Evolutionary conservation across 441 rosid species (phyloP).

Genomic region (Raphanus hybrid): DNA sequence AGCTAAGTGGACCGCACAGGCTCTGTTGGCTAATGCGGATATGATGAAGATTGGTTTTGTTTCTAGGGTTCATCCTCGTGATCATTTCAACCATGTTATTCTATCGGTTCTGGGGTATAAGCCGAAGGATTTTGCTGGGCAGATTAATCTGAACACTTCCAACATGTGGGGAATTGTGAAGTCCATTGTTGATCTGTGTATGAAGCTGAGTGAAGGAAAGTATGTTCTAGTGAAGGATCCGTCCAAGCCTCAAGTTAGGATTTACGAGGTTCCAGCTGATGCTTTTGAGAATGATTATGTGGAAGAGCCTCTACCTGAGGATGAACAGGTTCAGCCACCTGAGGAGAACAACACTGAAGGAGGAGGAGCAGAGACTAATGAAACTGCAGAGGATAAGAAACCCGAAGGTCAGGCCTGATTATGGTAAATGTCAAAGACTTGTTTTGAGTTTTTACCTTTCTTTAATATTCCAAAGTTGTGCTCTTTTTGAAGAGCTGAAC

Average conservation of each 20-base stretch:
- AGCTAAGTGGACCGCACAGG: conserved; percentile 96
- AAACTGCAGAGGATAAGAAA: conserved; percentile 62
- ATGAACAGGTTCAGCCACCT: conserved; percentile 86
- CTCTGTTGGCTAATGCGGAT: conserved; percentile 82
- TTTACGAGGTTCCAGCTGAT: conserved; percentile 91
- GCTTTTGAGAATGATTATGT: conserved; percentile 95
- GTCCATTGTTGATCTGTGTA: conserved; percentile 87
- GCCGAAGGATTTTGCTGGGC: conserved; percentile 83
- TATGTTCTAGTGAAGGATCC: conserved; percentile 94
- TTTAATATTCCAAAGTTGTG: background rate
- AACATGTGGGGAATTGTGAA: conserved; percentile 99
- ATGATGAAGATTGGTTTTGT: conserved; percentile 95
- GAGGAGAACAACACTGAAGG: conserved; percentile 58
- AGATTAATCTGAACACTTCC: conserved; percentile 79
- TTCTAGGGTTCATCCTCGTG: conserved; percentile 91
- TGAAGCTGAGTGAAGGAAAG: conserved; percentile 92
- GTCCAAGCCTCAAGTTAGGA: conserved; percentile 89
- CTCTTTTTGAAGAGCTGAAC: conserved; percentile 4
- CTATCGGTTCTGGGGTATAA: conserved; percentile 85
- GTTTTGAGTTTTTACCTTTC: background rate
- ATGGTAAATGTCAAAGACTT: conserved; percentile 34
- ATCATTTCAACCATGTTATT: conserved; percentile 91
- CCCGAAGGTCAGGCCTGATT: conserved; percentile 53
- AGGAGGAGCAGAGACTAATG: conserved; percentile 47
- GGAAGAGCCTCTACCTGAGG: conserved; percentile 93